Percentiles rank a stretch among this genome's conserved stretches.
Evolutionary conservation across 2,329 filamentous ascomycete genomes (phyloP).

Genomic region (Rhynchosporium agropyri): DNA sequence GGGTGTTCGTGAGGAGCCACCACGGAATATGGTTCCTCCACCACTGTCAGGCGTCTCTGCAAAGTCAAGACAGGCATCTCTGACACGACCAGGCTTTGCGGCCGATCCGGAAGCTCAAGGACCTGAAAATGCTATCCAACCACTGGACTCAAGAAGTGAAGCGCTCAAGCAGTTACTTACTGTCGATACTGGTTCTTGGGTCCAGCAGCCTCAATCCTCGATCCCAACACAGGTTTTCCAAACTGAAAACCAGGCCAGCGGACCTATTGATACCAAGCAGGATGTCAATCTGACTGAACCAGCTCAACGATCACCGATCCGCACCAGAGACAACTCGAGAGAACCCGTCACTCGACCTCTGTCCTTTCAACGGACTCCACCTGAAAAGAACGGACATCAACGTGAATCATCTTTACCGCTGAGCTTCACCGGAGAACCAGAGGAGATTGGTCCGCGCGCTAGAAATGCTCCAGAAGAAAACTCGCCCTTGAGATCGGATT

Average conservation of each 20-base stretch:
- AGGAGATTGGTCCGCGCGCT: neutral
- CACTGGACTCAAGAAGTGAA: neutral
- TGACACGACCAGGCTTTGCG: constrained; percentile 14
- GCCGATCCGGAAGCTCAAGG: neutral
- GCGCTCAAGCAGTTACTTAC: neutral
- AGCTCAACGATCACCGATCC: neutral
- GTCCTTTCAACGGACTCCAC: constrained; percentile 15
- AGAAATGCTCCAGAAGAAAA: neutral
- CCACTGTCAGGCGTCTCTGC: neutral
- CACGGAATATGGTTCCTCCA: neutral
- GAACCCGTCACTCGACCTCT: constrained; percentile 5
- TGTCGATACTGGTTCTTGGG: neutral
- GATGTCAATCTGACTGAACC: neutral
- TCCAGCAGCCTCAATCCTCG: neutral
- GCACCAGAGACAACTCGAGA: neutral
- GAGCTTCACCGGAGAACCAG: constrained; percentile 4
- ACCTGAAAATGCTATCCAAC: neutral
- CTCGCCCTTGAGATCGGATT: neutral
- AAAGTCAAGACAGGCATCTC: neutral
- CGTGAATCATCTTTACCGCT: constrained; percentile 7
- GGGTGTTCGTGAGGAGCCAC: constrained; percentile 11
- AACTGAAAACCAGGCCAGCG: neutral
- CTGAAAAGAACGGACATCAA: neutral
- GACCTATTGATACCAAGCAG: neutral
- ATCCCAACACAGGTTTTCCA: neutral